Conservation (phyloP, 805 yeast genomes). For the Maudiozyma bulderi region DNA sequence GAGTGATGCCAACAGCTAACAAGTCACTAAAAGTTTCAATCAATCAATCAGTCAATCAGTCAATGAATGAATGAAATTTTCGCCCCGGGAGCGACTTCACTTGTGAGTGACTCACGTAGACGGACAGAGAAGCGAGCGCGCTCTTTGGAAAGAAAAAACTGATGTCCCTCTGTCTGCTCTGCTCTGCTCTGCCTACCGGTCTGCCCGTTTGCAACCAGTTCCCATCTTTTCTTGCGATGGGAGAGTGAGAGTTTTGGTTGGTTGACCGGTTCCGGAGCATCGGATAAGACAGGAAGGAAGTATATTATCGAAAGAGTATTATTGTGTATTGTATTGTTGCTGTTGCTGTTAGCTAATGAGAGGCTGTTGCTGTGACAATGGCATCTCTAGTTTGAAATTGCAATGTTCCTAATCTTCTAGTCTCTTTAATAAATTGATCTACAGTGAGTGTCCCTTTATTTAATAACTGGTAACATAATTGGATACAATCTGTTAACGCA, state of each 20-base stretch:
- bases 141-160: too few species aligned
- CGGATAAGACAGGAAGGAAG: background rate
- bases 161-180: too few species aligned
- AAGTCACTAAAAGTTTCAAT: too few species aligned
- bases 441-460: slow-evolving; percentile 13
- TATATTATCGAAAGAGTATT: too few species aligned
- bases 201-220: too few species aligned
- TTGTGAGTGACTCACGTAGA: too few species aligned
- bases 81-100: too few species aligned
- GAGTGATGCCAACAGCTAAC: background rate
- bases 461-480: slow-evolving; percentile 33
- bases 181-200: too few species aligned
- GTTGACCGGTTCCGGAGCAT: background rate
- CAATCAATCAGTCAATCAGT: too few species aligned
- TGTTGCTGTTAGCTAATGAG: background rate
- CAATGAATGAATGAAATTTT: too few species aligned
- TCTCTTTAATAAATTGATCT: slow-evolving; percentile 28
- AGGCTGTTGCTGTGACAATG: background rate
- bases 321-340: background rate
- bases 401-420: slow-evolving; percentile 50
- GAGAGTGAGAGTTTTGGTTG: background rate
- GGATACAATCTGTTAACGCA: slow-evolving; percentile 62
- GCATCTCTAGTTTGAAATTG: slow-evolving; percentile 45
- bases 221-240: background rate
- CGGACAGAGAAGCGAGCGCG: too few species aligned